Conservation (phyloP, 169 alveolate species). For the Theileria orientalis region DNA sequence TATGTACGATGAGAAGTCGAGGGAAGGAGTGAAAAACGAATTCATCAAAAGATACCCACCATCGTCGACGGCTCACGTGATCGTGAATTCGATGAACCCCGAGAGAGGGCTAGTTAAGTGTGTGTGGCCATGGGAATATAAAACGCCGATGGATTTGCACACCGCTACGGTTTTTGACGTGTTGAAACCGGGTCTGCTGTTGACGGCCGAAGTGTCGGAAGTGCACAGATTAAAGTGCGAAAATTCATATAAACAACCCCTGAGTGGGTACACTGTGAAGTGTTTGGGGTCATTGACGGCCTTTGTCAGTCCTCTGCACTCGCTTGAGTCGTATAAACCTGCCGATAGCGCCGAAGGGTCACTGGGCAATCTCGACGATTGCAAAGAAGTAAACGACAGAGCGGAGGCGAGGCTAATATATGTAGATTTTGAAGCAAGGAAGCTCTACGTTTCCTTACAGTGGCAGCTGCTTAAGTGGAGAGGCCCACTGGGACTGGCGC, state of each 20-base stretch:
- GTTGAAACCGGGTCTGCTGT: constrained; percentile 55
- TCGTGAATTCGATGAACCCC: constrained; percentile 40
- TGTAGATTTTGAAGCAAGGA: constrained; percentile 44
- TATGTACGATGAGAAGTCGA: constrained; percentile 19
- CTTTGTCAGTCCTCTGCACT: constrained; percentile 30
- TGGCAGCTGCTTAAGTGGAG: constrained; percentile 48
- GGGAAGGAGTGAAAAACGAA: neutral
- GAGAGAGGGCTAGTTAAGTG: constrained; percentile 47
- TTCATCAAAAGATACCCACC: constrained; percentile 6
- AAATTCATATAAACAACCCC: constrained; percentile 6
- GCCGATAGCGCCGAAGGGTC: neutral
- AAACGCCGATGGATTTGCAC: constrained; percentile 18
- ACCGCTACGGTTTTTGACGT: constrained; percentile 23
- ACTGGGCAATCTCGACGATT: neutral
- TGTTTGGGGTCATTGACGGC: constrained; percentile 46
- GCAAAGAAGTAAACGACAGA: constrained; percentile 17
- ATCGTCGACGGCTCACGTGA: constrained; percentile 44
- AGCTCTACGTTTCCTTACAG: constrained; percentile 35
- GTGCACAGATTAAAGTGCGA: constrained; percentile 29
- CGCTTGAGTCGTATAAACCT: constrained; percentile 10
- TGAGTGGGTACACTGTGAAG: constrained; percentile 44
- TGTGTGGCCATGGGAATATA: constrained; percentile 57
- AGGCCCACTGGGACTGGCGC: constrained; percentile 54
- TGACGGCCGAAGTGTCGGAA: constrained; percentile 47
- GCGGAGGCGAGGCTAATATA: constrained; percentile 41